phyloP scores from a whole-genome alignment of 495 filamentous ascomycete species.

The Penicillium flavigenum region DNA sequence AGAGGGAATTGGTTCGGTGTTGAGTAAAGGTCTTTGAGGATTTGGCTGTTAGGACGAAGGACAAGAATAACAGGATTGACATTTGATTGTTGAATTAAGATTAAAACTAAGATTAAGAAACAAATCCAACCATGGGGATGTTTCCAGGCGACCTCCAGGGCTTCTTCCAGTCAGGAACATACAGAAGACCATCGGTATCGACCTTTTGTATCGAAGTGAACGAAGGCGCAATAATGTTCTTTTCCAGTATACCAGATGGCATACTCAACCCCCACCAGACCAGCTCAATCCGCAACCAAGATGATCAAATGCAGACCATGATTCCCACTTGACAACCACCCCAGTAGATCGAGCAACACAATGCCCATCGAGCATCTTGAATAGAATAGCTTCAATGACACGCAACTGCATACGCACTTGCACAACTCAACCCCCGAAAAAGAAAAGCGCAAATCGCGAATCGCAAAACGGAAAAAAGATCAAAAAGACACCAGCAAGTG shows the following conservation, averaged over 20 bases:
- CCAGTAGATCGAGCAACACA: too few relatives aligned
- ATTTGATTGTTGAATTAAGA: not conserved
- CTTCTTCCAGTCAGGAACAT: not conserved
- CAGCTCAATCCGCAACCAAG: not conserved
- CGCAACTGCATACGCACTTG: not conserved
- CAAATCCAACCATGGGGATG: not conserved
- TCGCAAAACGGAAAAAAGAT: not conserved
- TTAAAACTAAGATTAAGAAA: conserved; percentile 1
- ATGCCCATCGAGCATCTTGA: not conserved
- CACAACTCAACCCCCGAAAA: not conserved
- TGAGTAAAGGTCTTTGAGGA: conserved; percentile 25
- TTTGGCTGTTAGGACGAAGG: not conserved
- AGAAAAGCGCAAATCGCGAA: too few relatives aligned
- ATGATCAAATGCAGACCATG: not conserved
- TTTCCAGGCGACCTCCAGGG: not conserved
- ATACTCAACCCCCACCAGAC: not conserved
- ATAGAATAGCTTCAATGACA: not conserved
- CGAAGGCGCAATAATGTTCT: not conserved
- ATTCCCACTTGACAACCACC: not conserved
- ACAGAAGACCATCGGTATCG: not conserved
- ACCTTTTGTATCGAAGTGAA: not conserved
- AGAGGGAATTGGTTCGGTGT: conserved; percentile 23
- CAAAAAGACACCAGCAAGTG: not conserved
- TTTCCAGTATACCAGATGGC: not conserved
- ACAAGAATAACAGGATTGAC: not conserved